Percentiles rank a stretch among this genome's conserved stretches.
Conservation (phyloP, 345 rosid genomes). For the Populus pruinosa region DNA sequence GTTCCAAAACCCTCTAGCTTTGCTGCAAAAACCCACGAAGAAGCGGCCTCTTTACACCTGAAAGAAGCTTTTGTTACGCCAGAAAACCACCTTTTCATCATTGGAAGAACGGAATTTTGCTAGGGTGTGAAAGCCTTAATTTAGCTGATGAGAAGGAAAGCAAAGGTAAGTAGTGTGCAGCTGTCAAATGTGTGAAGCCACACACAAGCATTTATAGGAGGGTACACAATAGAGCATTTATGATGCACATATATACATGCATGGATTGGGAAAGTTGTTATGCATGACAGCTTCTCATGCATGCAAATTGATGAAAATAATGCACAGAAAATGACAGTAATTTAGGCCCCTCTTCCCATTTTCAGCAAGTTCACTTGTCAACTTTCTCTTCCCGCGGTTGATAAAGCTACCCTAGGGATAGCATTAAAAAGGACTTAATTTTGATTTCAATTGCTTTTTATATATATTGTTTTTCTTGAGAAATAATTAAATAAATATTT, state of each 20-base stretch:
- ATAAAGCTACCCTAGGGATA: no score
- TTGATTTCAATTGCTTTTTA: no score
- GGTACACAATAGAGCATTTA: neutral
- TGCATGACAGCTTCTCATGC: neutral
- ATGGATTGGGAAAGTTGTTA: neutral
- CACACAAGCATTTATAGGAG: neutral
- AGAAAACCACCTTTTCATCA: slow-evolving; percentile 23
- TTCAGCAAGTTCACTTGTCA: no score
- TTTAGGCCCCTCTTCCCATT: no score
- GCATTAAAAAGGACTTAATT: no score
- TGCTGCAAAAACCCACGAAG: slow-evolving; percentile 23
- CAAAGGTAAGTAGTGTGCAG: neutral
- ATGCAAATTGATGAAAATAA: neutral
- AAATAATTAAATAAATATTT: no score
- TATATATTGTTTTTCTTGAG: no score
- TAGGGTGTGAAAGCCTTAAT: neutral
- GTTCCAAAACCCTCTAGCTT: slow-evolving; percentile 9
- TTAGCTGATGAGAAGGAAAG: neutral
- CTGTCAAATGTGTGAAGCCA: neutral
- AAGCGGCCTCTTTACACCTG: slow-evolving; percentile 20
- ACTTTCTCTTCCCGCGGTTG: no score
- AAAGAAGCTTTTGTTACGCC: slow-evolving; percentile 18
- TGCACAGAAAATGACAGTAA: no score
- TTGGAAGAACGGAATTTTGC: neutral
- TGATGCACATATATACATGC: neutral